Evolutionary conservation across 192 early-diverging fungal species (phyloP), one percentile per base, ranked within the genome.

Genomic region (Martensiomyces pterosporus): DNA sequence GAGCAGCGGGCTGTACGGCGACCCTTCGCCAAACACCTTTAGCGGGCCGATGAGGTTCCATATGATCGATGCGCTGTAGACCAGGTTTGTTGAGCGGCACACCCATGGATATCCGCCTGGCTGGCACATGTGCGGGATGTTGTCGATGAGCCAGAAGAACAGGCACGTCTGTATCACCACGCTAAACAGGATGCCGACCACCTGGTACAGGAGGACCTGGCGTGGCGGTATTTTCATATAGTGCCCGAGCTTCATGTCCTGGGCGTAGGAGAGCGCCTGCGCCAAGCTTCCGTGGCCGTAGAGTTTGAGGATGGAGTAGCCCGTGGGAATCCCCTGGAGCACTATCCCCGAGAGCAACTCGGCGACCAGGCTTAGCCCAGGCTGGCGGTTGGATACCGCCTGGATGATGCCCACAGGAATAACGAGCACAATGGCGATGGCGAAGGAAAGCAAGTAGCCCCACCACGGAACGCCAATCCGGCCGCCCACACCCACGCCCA

Each of bases 201-300:
- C 60, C 57, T 93, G 91, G 60, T 82, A 83, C 23, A 74, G 48
- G 27, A 94, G 83, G 74, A 94, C 84, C 19, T 85, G 75, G 27
- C 86, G 75, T 12, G 92, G 92, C 39, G 89, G 83, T 4, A 90
- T 76, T 67, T 90, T 90, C 82, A 88, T 84, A 50, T 90, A 90
- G 49, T 86, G 85, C 3, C 82, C 88, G 6, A 90, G 69, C 58
- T 88, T 89, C 49, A 87, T 67, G 48, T 89, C 87, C 39, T 67
- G 64, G 0, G 70, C 62, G n/a, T 92, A 84, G 4, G 76, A 73
- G 24, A 94, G 51, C 23, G 83, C 84, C 60, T 97, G 92, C 14
- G 75, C 57, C 50, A 89, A 65, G 25, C 82, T 78, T 23, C 83
- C 90, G 51, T 83, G 81, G 47, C 85, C 88, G 37, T 90, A 81